A percentile compares a stretch with the other conserved stretches of the same genome.
phyloP scores from a whole-genome alignment of 75 land plant genomes.

The Isoetes taiwanensis region DNA sequence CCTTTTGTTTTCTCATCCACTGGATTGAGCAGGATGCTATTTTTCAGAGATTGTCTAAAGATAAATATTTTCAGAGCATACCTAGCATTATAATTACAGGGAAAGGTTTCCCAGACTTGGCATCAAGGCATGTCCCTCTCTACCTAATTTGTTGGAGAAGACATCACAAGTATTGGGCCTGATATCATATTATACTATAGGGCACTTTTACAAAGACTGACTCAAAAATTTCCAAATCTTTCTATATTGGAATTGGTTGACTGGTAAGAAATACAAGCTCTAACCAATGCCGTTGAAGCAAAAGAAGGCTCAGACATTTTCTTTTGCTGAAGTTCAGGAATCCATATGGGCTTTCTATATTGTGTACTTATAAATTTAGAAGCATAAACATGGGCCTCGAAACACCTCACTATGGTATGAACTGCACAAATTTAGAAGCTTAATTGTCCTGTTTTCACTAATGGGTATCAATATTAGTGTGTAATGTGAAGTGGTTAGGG shows the following conservation, averaged over 20 bases:
- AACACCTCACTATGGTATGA: conserved; percentile 73
- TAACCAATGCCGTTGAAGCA: too few relatives aligned
- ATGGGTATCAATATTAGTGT: conserved; percentile 32
- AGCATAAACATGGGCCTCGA: conserved; percentile 87
- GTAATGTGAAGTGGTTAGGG: conserved; percentile 94
- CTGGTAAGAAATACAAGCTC: conserved; percentile 57
- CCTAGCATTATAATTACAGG: conserved; percentile 90
- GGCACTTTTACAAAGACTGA: conserved; percentile 57
- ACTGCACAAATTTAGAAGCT: not conserved
- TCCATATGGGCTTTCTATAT: conserved; percentile 81
- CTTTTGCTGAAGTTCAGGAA: conserved; percentile 45
- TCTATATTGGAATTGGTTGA: conserved; percentile 83
- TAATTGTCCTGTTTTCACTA: not conserved
- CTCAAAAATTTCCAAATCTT: conserved; percentile 46
- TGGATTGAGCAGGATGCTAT: conserved; percentile 73
- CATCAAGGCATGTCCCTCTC: conserved; percentile 46
- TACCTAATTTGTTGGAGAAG: not conserved
- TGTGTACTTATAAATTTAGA: conserved; percentile 92
- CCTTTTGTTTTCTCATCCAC: not conserved
- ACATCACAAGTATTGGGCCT: not conserved
- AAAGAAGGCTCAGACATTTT: too few relatives aligned
- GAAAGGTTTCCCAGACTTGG: conserved; percentile 93
- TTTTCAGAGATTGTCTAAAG: conserved; percentile 81
- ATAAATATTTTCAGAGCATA: conserved; percentile 55
- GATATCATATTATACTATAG: conserved; percentile 24